Base-by-base conservation (phyloP, 768 basidiomycete species). In the Tricholoma bakamatsutake region DNA sequence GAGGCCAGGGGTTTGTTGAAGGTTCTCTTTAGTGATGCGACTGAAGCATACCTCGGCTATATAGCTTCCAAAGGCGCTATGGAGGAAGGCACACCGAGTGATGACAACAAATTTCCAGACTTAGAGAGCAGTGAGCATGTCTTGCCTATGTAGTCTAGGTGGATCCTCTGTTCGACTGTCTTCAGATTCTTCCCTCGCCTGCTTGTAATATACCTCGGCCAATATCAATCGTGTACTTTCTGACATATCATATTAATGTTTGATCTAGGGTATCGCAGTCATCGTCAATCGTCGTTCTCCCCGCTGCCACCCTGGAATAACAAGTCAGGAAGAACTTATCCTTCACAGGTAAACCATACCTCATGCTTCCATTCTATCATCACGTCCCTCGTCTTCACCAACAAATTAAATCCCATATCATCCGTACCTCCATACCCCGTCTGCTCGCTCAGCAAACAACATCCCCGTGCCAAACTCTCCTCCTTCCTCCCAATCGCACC, bases 391-490 rank as follows among this genome's bases (percentile, higher is more conserved):
- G 76, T 72, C 37, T 71, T 62, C 34, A 67, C 64, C 59, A 79
- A 64, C 7, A 79, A 62, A 2, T 67, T 66, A 56, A 73, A 72
- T 5, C 72, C 74, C 63, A 73, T 72, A 39, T 73, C 75, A 43
- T 75, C 74, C 2, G 71, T 69, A 2, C 71, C 68, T 0, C 77
- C 76, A 62, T 67, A 78, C 0, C 76, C 76, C 0, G 76, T 77
- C 60, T 79, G 77, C 59, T 79, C 77, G 47, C 71, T 74, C 13
- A 79, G 65, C 56, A 77, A 62, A 55, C 77, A 79, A 52, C 74
- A 76, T 1, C 70, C 71, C 48, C 70, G 68, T 1, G 72, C 71
- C 13, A 79, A 64, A 4, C 64, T 67, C 42, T 73, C 67, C 56
- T 77, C 75, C 54, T 71, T 73, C 2, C 64, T 57, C 18, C 71